These are phyloP conservation scores for Arachnopeziza araneosa DNA, from an alignment of 2,329 filamentous ascomycete genomes.

Conservation along the genomic window DNA sequence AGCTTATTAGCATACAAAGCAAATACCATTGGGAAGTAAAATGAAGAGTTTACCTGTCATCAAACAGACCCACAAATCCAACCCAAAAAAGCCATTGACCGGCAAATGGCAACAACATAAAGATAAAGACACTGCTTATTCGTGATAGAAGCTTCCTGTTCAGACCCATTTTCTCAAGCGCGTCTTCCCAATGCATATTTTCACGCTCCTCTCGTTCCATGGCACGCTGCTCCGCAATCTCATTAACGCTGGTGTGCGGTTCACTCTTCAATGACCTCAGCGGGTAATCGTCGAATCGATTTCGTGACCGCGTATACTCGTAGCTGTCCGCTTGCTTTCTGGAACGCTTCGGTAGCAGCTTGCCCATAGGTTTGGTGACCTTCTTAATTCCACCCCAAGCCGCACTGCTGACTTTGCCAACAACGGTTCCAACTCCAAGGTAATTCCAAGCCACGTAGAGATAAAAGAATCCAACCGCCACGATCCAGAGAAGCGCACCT, in stretches of 20 bases:
- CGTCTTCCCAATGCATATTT: background rate
- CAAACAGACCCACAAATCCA: constrained; percentile 1
- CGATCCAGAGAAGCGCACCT: background rate
- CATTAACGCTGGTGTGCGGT: background rate
- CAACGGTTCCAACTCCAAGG: background rate
- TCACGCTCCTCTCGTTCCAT: background rate
- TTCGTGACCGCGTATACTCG: background rate
- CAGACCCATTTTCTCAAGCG: background rate
- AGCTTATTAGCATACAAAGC: background rate
- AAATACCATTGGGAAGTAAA: background rate
- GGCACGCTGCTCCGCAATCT: background rate
- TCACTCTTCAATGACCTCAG: background rate
- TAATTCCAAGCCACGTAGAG: background rate
- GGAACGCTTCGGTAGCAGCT: background rate
- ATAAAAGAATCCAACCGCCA: background rate
- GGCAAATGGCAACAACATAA: background rate
- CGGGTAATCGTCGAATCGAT: background rate
- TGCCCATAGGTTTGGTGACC: background rate
- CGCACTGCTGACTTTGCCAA: background rate
- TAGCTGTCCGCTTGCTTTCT: background rate
- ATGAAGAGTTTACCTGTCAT: constrained; percentile 25
- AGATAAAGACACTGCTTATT: background rate
- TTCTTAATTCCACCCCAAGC: background rate
- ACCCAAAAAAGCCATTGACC: constrained; percentile 3
- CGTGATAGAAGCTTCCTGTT: background rate